Evolutionary conservation across 495 filamentous ascomycete genomes (phyloP).

Genomic region (Aspergillus sclerotiicarbonarius): DNA sequence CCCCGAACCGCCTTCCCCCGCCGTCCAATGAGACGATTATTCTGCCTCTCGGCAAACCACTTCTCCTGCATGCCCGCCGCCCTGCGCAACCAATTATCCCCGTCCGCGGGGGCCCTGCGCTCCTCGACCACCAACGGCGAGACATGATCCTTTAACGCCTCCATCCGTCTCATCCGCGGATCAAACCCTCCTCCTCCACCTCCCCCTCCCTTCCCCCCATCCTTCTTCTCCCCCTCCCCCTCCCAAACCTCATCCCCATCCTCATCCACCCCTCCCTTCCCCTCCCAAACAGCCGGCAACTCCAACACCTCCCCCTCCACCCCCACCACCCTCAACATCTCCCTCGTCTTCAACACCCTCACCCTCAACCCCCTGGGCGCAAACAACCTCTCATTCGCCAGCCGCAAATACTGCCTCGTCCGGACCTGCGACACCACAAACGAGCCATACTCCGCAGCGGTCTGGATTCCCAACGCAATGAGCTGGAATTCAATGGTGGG

Average conservation of each 20-base stretch:
- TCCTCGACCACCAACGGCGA: constrained; percentile 13
- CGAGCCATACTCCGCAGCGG: constrained; percentile 19
- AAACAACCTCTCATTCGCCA: constrained; percentile 23
- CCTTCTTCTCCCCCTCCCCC: not conserved
- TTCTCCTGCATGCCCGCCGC: constrained; percentile 15
- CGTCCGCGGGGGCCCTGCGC: not conserved
- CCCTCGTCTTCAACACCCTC: constrained; percentile 23
- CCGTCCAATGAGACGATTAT: constrained; percentile 2
- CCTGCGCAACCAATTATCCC: constrained; percentile 21
- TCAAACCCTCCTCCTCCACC: not conserved
- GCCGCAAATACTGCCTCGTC: constrained; percentile 21
- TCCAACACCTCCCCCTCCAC: constrained; percentile 12
- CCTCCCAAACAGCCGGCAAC: not conserved
- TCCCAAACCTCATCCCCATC: constrained; percentile 2
- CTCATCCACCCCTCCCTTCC: not conserved
- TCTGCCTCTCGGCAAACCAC: constrained; percentile 11
- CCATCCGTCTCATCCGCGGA: constrained; percentile 20
- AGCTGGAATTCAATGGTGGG: constrained; percentile 20
- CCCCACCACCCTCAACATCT: constrained; percentile 20
- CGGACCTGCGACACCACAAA: constrained; percentile 18
- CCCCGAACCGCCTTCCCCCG: constrained; percentile 7
- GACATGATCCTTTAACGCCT: constrained; percentile 15
- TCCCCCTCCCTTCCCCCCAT: not conserved
- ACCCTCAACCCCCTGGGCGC: constrained; percentile 20
- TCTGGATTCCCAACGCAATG: constrained; percentile 13